Conservation (phyloP, 495 filamentous ascomycete species). For the Aspergillus baeticus region DNA sequence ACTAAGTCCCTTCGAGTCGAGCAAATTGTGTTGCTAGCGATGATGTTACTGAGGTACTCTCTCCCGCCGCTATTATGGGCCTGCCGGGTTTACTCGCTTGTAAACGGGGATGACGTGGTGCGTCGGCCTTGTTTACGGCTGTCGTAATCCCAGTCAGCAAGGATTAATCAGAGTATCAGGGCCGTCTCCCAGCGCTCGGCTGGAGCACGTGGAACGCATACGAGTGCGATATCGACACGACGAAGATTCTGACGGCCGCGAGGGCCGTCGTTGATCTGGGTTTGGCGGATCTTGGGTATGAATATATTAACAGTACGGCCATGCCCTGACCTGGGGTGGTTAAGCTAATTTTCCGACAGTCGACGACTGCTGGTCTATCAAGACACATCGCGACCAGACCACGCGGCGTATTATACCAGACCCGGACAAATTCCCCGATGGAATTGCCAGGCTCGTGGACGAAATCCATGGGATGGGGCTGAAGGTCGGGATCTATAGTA, state of each 20-base stretch:
- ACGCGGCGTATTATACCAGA: constrained; percentile 54
- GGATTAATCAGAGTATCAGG: too few relatives aligned
- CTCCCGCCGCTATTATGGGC: too few relatives aligned
- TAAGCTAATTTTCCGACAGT: constrained; percentile 19
- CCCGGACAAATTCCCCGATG: constrained; percentile 57
- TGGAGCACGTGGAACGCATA: too few relatives aligned
- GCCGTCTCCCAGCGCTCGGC: too few relatives aligned
- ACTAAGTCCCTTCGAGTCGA: too few relatives aligned
- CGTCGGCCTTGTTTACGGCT: too few relatives aligned
- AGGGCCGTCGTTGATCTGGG: constrained; percentile 50
- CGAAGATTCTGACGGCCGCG: constrained; percentile 35
- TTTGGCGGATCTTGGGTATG: constrained; percentile 63
- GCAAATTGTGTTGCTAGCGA: too few relatives aligned
- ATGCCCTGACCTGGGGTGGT: constrained; percentile 27
- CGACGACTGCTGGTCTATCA: constrained; percentile 65
- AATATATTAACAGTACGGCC: constrained; percentile 58
- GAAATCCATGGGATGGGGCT: constrained; percentile 59
- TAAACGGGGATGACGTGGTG: too few relatives aligned
- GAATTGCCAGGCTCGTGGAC: constrained; percentile 57
- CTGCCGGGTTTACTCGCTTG: too few relatives aligned
- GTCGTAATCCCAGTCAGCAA: too few relatives aligned
- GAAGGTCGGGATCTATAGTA: constrained; percentile 66
- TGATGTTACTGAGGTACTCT: too few relatives aligned
- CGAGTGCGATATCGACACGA: too few relatives aligned
- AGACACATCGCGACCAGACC: constrained; percentile 43